Percentiles rank a stretch among this genome's conserved stretches.
Conservation (phyloP, 192 early-diverging fungal species). For the Podila epicladia region DNA sequence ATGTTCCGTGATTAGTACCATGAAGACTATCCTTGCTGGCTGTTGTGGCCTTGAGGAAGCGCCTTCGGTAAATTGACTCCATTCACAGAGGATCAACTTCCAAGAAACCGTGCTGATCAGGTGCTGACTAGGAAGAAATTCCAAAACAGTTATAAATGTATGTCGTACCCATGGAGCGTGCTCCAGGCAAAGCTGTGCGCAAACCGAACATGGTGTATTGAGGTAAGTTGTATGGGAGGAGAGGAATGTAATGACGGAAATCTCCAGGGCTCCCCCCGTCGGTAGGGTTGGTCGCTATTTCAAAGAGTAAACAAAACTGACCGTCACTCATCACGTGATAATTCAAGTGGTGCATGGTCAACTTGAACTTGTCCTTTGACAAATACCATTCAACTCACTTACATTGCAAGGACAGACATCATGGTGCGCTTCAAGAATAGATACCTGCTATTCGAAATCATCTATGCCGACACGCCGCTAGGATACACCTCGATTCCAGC, state of each 20-base stretch:
- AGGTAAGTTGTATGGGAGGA: not conserved
- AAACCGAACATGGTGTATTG: conserved; percentile 38
- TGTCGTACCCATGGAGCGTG: conserved; percentile 46
- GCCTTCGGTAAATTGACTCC: no score
- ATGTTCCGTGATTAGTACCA: no score
- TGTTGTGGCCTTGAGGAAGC: no score
- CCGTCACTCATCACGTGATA: no score
- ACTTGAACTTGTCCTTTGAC: not conserved
- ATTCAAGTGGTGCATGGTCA: not conserved
- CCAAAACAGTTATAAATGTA: not conserved
- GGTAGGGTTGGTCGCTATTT: no score
- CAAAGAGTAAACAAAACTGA: no score
- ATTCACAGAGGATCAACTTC: not conserved
- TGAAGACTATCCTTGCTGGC: no score
- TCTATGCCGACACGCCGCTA: conserved; percentile 45
- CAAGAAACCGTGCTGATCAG: not conserved
- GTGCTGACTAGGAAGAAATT: not conserved
- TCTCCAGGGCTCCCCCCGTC: not conserved
- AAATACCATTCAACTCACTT: not conserved
- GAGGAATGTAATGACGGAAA: not conserved
- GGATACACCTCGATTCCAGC: conserved; percentile 31
- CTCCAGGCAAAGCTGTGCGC: conserved; percentile 38
- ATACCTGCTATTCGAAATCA: conserved; percentile 59
- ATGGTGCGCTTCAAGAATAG: conserved; percentile 67
- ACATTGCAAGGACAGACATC: not conserved